phyloP scores from a whole-genome alignment of 1,139 yeast genomes.

The Debaryomyces udenii region DNA sequence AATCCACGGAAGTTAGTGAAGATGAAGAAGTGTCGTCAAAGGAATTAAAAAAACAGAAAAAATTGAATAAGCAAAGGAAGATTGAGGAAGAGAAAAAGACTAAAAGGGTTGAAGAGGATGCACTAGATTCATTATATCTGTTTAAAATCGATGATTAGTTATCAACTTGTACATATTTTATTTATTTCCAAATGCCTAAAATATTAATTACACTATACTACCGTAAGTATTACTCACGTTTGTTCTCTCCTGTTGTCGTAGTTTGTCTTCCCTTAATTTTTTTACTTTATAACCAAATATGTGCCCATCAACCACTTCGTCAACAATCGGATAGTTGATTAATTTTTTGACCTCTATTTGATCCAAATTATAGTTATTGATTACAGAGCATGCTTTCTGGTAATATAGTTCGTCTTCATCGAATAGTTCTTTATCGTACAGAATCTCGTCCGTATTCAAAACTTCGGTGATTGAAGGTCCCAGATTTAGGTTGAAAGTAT shows the following conservation, averaged over 20 bases:
- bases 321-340: slow-evolving; percentile 50
- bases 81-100: slow-evolving; percentile 19
- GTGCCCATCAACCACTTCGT: slow-evolving; percentile 47
- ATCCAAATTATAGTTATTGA: slow-evolving; percentile 45
- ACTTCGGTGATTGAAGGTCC: slow-evolving; percentile 28
- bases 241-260: slow-evolving; percentile 12
- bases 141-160: slow-evolving; percentile 44
- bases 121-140: slow-evolving; percentile 46
- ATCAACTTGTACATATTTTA: slow-evolving; percentile 9
- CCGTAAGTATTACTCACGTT: slow-evolving; percentile 19
- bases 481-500: slow-evolving; percentile 9
- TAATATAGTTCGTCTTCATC: slow-evolving; percentile 46
- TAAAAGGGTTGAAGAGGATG: slow-evolving; percentile 28
- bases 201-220: slow-evolving; percentile 23
- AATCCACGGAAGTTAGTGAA: slow-evolving; percentile 10
- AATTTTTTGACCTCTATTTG: slow-evolving; percentile 38
- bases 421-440: slow-evolving; percentile 39
- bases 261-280: slow-evolving; percentile 34
- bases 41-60: slow-evolving; percentile 20
- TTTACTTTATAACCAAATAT: slow-evolving; percentile 47
- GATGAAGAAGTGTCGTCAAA: slow-evolving; percentile 18
- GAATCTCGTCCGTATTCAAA: slow-evolving; percentile 29
- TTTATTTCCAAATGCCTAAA: slow-evolving; percentile 1
- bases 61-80: slow-evolving; percentile 18
- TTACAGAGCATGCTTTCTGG: slow-evolving; percentile 34